Evolutionary conservation across 2,329 filamentous ascomycete species (phyloP).

Genomic region (Colletotrichum cuscutae): DNA sequence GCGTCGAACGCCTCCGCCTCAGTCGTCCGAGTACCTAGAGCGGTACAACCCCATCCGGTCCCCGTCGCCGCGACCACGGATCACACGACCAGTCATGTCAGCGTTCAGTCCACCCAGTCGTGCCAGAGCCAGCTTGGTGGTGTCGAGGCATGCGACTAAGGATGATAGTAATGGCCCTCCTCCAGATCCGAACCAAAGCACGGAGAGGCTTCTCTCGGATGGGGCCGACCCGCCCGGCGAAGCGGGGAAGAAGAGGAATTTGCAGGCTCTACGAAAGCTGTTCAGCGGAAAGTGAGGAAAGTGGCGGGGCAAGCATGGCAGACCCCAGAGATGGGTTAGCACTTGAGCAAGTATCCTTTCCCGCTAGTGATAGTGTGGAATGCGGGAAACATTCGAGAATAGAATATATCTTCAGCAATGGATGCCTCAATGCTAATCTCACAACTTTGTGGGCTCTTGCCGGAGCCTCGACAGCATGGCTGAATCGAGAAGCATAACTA

Average conservation of each 20-base stretch:
- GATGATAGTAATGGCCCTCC: neutral
- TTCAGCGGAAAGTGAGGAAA: conserved; percentile 28
- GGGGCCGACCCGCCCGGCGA: conserved; percentile 24
- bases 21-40: conserved; percentile 49
- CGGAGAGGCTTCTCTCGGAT: neutral
- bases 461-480: neutral
- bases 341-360: conserved; percentile 6
- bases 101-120: conserved; percentile 12
- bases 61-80: conserved; percentile 16
- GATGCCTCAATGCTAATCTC: neutral
- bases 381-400: conserved; percentile 10
- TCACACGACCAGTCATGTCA: conserved; percentile 7
- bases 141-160: neutral
- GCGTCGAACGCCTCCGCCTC: conserved; percentile 30
- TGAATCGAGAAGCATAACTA: neutral
- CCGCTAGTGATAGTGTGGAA: conserved; percentile 6
- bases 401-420: conserved; percentile 6
- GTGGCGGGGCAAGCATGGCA: neutral
- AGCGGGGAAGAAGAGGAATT: conserved; percentile 14
- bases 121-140: neutral
- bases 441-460: neutral
- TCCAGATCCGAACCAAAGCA: neutral
- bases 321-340: neutral
- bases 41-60: conserved; percentile 41
- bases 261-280: conserved; percentile 21